Evolutionary conservation across 2,329 filamentous ascomycete species (phyloP).

Genomic region (Paecilomyces niveus): DNA sequence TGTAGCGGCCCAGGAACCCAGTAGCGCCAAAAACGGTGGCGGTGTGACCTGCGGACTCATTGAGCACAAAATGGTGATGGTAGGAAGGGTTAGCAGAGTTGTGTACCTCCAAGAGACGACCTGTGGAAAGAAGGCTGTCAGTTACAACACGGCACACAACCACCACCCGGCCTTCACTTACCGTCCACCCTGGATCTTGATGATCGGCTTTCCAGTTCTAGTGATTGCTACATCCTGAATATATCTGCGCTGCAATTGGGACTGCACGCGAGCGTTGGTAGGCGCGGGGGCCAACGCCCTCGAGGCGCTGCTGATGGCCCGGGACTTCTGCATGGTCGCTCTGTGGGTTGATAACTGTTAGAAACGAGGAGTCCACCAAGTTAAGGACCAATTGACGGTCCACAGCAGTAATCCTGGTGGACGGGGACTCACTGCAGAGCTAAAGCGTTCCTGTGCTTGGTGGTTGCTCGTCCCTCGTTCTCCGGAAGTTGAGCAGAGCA

Average conservation of each 20-base stretch:
- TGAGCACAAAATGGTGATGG: slow-evolving; percentile 16
- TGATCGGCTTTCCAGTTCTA: slow-evolving; percentile 89
- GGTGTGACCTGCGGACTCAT: slow-evolving; percentile 66
- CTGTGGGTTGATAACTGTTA: slow-evolving; percentile 15
- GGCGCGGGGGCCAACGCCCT: slow-evolving; percentile 30
- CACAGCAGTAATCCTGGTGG: not conserved
- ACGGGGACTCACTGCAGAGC: not conserved
- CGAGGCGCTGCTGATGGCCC: slow-evolving; percentile 34
- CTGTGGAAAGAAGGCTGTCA: slow-evolving; percentile 38
- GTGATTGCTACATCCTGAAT: slow-evolving; percentile 85
- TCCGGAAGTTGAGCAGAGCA: not conserved
- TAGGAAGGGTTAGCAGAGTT: slow-evolving; percentile 12
- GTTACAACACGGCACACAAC: slow-evolving; percentile 14
- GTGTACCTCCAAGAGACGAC: slow-evolving; percentile 75
- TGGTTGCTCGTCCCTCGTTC: not conserved
- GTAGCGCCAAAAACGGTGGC: slow-evolving; percentile 97
- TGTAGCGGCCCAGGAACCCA: slow-evolving; percentile 90
- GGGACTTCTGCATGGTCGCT: slow-evolving; percentile 41
- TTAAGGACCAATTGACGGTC: slow-evolving; percentile 2
- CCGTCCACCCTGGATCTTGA: slow-evolving; percentile 85
- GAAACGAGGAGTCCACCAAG: slow-evolving; percentile 19
- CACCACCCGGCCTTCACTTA: slow-evolving; percentile 40
- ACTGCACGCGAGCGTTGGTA: slow-evolving; percentile 23
- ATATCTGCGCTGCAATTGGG: slow-evolving; percentile 40
- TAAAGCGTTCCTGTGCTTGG: not conserved